These are phyloP conservation scores for Cymbopogon citratus DNA, from an alignment of 176 grass and related monocot genomes.

Conservation along the genomic window DNA sequence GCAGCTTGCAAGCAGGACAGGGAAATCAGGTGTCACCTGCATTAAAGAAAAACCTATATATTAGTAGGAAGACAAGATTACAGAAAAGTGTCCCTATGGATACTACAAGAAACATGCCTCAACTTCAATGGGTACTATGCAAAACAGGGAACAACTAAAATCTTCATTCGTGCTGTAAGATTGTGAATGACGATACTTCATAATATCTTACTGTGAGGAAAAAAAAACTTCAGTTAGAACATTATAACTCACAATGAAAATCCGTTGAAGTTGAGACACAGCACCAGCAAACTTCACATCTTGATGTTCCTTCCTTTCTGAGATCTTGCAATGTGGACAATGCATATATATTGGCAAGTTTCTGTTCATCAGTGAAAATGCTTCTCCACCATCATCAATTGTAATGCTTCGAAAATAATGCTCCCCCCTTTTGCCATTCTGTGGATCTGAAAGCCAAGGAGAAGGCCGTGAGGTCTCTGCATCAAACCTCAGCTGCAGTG, in stretches of 20 bases:
- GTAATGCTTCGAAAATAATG: constrained; percentile 39
- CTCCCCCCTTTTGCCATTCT: constrained; percentile 34
- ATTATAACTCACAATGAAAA: constrained; percentile 75
- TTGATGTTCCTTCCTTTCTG: constrained; percentile 44
- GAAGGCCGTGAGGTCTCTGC: constrained; percentile 3
- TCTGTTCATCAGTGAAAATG: constrained; percentile 82
- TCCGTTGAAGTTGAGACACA: constrained; percentile 82
- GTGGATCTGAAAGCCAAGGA: constrained; percentile 33
- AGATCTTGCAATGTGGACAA: constrained; percentile 78
- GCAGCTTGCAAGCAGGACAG: constrained; percentile 69
- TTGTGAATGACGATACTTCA: neutral
- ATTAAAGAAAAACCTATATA: constrained; percentile 3
- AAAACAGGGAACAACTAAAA: neutral
- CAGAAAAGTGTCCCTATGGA: neutral
- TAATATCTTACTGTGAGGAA: neutral
- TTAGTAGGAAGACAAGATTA: constrained; percentile 19
- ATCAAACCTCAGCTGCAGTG: constrained; percentile 24
- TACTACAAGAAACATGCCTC: neutral
- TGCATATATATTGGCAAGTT: constrained; percentile 96
- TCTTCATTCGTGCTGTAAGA: neutral
- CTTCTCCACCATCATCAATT: constrained; percentile 63
- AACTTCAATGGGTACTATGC: neutral
- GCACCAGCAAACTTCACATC: constrained; percentile 59
- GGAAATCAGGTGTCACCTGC: constrained; percentile 84
- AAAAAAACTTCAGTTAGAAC: neutral